phyloP scores from a whole-genome alignment of 495 filamentous ascomycete genomes.

The Symbiotaphrina buchneri region DNA sequence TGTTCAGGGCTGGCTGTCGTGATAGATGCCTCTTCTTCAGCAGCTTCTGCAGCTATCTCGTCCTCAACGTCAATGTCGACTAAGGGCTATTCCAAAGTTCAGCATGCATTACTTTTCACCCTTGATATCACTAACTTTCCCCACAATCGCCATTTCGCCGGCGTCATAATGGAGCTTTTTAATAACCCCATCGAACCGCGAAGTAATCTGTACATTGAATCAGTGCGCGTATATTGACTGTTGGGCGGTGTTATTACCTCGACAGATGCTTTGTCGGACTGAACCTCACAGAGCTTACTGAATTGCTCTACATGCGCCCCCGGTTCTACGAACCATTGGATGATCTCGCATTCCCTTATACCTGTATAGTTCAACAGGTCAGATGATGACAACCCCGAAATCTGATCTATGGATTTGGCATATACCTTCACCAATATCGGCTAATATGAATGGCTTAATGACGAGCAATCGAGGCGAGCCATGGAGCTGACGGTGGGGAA shows the following conservation, averaged over 20 bases:
- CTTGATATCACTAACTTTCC: slow-evolving; percentile 19
- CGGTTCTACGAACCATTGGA: slow-evolving; percentile 98
- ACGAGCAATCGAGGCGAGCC: slow-evolving; percentile 9
- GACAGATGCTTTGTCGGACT: slow-evolving; percentile 95
- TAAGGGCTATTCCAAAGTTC: slow-evolving; percentile 1
- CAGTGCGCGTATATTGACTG: no score
- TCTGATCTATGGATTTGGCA: neutral
- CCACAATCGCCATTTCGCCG: slow-evolving; percentile 88
- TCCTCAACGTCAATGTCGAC: slow-evolving; percentile 46
- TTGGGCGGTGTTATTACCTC: slow-evolving; percentile 26
- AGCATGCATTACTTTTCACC: slow-evolving; percentile 4
- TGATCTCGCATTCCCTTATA: slow-evolving; percentile 94
- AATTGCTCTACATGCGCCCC: slow-evolving; percentile 93
- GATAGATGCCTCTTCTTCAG: slow-evolving; percentile 17
- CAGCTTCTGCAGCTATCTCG: slow-evolving; percentile 22
- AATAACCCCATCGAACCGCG: slow-evolving; percentile 81
- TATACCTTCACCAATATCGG: slow-evolving; percentile 89
- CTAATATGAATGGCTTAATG: slow-evolving; percentile 72
- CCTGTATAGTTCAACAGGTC: slow-evolving; percentile 23
- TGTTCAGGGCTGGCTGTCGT: slow-evolving; percentile 8
- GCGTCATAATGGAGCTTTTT: slow-evolving; percentile 92
- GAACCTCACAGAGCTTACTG: slow-evolving; percentile 92
- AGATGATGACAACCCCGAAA: slow-evolving; percentile 3
- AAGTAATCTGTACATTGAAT: slow-evolving; percentile 48
- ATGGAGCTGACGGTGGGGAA: no score